These are phyloP conservation scores for Yarrowia deformans DNA, from an alignment of 805 yeast species.

Conservation along the genomic window DNA sequence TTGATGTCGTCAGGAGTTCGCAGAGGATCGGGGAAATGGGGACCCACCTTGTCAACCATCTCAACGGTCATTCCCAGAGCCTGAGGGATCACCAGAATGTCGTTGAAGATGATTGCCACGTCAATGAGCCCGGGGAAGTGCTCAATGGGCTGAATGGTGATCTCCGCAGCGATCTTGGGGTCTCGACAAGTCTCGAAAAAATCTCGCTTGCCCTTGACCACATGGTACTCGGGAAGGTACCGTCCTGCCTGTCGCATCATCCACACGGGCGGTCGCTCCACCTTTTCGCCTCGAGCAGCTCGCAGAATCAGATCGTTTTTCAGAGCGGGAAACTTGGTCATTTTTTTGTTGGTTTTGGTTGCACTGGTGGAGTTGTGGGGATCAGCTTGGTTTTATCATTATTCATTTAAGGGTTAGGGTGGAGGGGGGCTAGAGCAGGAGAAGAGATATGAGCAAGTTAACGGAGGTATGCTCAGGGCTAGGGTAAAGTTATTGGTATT, in stretches of 20 bases:
- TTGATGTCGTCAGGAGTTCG: slow-evolving; percentile 73
- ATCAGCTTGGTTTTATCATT: not conserved
- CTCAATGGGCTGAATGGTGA: slow-evolving; percentile 94
- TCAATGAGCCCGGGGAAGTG: slow-evolving; percentile 89
- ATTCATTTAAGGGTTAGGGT: not conserved
- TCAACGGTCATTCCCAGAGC: slow-evolving; percentile 96
- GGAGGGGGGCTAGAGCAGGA: not conserved
- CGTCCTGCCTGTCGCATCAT: slow-evolving; percentile 99
- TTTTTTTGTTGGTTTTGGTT: not conserved
- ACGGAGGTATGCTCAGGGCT: no score
- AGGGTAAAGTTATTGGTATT: not conserved
- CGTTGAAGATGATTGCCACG: slow-evolving; percentile 96
- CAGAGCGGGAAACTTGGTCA: slow-evolving; percentile 50
- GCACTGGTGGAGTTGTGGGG: not conserved
- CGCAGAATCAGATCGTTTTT: slow-evolving; percentile 90
- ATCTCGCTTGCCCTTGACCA: slow-evolving; percentile 82
- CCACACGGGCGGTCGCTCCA: slow-evolving; percentile 98
- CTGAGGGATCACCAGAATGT: slow-evolving; percentile 94
- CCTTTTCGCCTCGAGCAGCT: slow-evolving; percentile 83
- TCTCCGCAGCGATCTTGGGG: slow-evolving; percentile 90
- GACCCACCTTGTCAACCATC: slow-evolving; percentile 95
- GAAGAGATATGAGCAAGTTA: no score
- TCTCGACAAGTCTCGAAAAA: slow-evolving; percentile 96
- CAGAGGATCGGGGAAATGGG: slow-evolving; percentile 87
- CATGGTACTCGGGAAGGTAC: slow-evolving; percentile 78